Conservation (phyloP, 345 rosid species). For the Salix suchowensis region DNA sequence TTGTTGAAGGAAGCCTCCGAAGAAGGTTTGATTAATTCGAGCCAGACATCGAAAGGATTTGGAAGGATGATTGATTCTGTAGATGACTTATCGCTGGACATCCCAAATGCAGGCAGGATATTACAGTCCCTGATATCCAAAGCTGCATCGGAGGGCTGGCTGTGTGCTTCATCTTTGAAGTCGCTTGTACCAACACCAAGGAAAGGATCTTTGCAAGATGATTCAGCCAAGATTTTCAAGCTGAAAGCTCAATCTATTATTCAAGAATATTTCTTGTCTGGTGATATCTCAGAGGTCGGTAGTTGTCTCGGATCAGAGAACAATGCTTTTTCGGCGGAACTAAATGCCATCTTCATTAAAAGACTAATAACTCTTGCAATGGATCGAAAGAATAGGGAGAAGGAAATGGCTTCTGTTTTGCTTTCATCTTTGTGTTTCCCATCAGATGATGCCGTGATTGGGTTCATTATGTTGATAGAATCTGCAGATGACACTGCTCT, state of each 20-base stretch:
- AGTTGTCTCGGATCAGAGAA: constrained; percentile 60
- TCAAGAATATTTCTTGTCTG: constrained; percentile 66
- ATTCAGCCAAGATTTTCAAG: constrained; percentile 43
- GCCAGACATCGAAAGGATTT: constrained; percentile 77
- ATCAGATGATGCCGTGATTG: constrained; percentile 57
- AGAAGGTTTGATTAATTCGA: constrained; percentile 69
- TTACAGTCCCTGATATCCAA: constrained; percentile 65
- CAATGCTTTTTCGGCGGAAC: constrained; percentile 34
- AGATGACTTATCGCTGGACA: constrained; percentile 76
- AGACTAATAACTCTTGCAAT: constrained; percentile 69
- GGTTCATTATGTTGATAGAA: constrained; percentile 64
- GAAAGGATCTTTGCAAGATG: constrained; percentile 37
- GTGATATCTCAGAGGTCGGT: constrained; percentile 58
- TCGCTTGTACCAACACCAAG: constrained; percentile 37
- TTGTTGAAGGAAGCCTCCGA: constrained; percentile 59
- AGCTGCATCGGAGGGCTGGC: constrained; percentile 86
- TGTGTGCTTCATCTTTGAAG: constrained; percentile 70
- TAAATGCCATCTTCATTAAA: constrained; percentile 69
- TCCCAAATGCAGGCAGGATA: constrained; percentile 54
- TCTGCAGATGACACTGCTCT: constrained; percentile 80
- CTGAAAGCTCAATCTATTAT: constrained; percentile 60
- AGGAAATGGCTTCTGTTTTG: constrained; percentile 83
- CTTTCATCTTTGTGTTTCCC: constrained; percentile 68
- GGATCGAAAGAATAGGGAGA: constrained; percentile 85
- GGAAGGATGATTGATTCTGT: constrained; percentile 59